A percentile compares a stretch with the other conserved stretches of the same genome.
Conservation (phyloP, 805 yeast species). For the Scheffersomyces stipitis region DNA sequence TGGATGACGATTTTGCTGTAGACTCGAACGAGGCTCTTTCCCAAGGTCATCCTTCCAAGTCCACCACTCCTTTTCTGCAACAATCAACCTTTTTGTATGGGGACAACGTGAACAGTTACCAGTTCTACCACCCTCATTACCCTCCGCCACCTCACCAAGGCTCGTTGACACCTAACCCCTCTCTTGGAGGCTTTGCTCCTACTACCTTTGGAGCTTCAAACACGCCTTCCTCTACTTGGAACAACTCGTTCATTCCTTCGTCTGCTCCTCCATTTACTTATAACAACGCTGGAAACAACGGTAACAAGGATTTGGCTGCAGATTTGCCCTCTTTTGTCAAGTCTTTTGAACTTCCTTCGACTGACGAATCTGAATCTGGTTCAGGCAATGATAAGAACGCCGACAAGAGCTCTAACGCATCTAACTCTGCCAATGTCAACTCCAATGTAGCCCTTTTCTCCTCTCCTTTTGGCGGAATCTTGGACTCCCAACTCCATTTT, state of each 20-base stretch:
- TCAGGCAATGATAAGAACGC: neutral
- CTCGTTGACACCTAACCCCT: conserved; percentile 31
- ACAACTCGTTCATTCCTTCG: conserved; percentile 29
- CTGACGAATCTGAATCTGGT: conserved; percentile 1
- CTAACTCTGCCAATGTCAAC: conserved; percentile 25
- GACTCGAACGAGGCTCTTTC: conserved; percentile 1
- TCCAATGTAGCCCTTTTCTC: conserved; percentile 25
- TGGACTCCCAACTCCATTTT: conserved; percentile 13
- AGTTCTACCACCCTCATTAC: conserved; percentile 10
- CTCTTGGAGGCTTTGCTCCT: conserved; percentile 16
- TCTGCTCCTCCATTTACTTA: conserved; percentile 39
- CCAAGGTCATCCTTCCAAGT: conserved; percentile 1
- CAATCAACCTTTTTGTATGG: conserved; percentile 5
- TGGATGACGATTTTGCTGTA: conserved; percentile 35
- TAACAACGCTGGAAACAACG: conserved; percentile 4
- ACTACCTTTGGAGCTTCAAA: conserved; percentile 18
- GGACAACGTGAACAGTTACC: conserved; percentile 5
- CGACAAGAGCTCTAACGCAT: too few relatives aligned
- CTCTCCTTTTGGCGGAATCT: conserved; percentile 22
- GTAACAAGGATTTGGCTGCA: conserved; percentile 8
- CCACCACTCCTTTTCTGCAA: conserved; percentile 1
- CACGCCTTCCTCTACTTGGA: conserved; percentile 41
- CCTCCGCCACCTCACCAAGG: conserved; percentile 24
- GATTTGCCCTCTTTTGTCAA: conserved; percentile 19
- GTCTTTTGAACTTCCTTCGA: conserved; percentile 28